A percentile compares a stretch with the other conserved stretches of the same genome.
Evolutionary conservation across 129 eudicot species (phyloP).

Genomic region (Scalesia atractyloides): DNA sequence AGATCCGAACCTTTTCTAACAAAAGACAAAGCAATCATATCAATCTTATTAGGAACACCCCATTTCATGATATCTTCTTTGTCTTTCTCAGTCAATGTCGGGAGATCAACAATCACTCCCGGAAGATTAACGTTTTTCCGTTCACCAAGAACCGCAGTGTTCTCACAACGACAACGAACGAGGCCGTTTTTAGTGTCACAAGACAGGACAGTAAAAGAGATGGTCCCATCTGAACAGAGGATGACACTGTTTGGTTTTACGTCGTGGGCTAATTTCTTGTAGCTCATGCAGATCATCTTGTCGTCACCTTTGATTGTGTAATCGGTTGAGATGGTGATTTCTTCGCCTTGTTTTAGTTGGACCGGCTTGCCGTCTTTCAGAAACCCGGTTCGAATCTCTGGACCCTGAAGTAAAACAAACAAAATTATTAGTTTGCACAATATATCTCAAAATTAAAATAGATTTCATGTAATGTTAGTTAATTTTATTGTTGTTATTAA

Average conservation of each 20-base stretch:
- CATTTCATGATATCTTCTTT: background rate
- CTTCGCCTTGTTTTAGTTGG: background rate
- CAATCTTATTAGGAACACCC: background rate
- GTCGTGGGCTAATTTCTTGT: background rate
- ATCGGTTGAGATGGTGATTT: background rate
- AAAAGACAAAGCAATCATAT: background rate
- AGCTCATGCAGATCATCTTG: background rate
- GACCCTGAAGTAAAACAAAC: background rate
- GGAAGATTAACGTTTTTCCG: background rate
- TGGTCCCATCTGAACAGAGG: background rate
- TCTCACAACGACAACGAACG: background rate
- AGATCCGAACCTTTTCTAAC: background rate
- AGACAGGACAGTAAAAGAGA: background rate
- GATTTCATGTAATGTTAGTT: too few species aligned
- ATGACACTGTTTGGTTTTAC: background rate
- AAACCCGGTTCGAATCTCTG: background rate
- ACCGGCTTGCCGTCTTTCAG: background rate
- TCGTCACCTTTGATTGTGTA: background rate
- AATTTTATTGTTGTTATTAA: too few species aligned
- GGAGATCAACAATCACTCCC: background rate
- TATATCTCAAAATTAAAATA: too few species aligned
- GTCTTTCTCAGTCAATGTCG: background rate
- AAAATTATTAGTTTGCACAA: too few species aligned
- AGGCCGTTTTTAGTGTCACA: background rate
- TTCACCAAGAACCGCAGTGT: slow-evolving; percentile 1